These are phyloP conservation scores for Pseudogymnoascus sp. DNA, from an alignment of 2,329 filamentous ascomycete genomes.

Conservation along the genomic window DNA sequence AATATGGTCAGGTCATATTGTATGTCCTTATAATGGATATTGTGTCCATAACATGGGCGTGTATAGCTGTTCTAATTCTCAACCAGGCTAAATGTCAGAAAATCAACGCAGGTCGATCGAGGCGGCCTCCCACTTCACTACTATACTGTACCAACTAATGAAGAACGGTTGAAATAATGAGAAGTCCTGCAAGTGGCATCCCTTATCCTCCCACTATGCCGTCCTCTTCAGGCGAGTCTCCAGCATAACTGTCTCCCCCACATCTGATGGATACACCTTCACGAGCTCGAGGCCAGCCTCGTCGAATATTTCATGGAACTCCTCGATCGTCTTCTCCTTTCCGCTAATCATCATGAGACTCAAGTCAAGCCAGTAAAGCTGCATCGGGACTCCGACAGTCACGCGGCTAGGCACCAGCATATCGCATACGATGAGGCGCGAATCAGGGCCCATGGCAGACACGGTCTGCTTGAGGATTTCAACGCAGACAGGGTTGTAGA, in stretches of 20 bases:
- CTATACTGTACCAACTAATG: neutral
- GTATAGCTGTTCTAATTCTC: neutral
- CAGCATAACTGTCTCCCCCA: conserved; percentile 28
- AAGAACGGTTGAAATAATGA: neutral
- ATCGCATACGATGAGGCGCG: conserved; percentile 22
- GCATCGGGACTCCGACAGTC: conserved; percentile 22
- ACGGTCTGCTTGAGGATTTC: conserved; percentile 22
- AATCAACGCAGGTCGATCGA: neutral
- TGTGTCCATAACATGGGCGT: neutral
- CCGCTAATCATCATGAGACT: conserved; percentile 25
- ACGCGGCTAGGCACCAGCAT: conserved; percentile 21
- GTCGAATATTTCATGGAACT: conserved; percentile 22
- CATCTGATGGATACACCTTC: conserved; percentile 20
- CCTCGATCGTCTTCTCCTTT: conserved; percentile 25
- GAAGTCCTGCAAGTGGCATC: neutral
- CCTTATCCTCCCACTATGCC: neutral
- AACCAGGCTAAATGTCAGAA: neutral
- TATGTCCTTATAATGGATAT: neutral
- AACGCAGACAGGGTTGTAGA: conserved; percentile 19
- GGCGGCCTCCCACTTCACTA: neutral
- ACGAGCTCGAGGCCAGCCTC: conserved; percentile 21
- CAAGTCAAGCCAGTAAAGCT: conserved; percentile 25
- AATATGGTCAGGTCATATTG: neutral
- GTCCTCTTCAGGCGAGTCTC: conserved; percentile 24
- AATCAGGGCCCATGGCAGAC: conserved; percentile 17